Percentiles rank a stretch among this genome's conserved stretches.
Evolutionary conservation across 768 basidiomycete species (phyloP).

Genomic region (Rhizopogon vesiculosus): DNA sequence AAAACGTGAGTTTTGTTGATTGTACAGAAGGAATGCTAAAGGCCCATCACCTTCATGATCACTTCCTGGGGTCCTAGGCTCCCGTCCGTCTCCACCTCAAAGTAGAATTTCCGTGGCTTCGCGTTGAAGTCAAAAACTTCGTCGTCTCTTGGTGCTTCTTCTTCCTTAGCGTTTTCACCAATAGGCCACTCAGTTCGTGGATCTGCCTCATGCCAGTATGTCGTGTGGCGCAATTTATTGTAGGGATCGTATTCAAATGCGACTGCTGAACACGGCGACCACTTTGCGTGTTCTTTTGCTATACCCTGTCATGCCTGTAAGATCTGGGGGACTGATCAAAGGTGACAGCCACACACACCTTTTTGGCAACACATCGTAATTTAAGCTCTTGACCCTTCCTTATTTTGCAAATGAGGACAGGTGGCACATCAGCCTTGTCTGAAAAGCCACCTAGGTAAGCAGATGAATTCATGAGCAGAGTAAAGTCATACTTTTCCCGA

Average conservation of each 20-base stretch:
- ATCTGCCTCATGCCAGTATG: slow-evolving; percentile 89
- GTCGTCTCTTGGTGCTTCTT: slow-evolving; percentile 75
- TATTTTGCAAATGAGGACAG: slow-evolving; percentile 86
- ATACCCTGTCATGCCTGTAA: slow-evolving; percentile 61
- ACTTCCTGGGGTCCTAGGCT: slow-evolving; percentile 87
- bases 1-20: background rate
- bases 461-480: background rate
- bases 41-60: slow-evolving; percentile 63
- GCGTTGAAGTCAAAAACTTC: slow-evolving; percentile 86
- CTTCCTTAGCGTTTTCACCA: slow-evolving; percentile 79
- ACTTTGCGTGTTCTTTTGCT: slow-evolving; percentile 98
- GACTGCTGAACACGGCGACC: slow-evolving; percentile 95
- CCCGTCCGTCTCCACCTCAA: slow-evolving; percentile 93
- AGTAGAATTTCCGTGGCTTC: slow-evolving; percentile 87
- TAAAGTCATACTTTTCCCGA: slow-evolving; percentile 66
- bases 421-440: slow-evolving; percentile 60
- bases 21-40: background rate
- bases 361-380: slow-evolving; percentile 84
- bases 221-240: slow-evolving; percentile 94
- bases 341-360: slow-evolving; percentile 49
- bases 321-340: background rate
- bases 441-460: slow-evolving; percentile 5
- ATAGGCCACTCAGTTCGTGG: slow-evolving; percentile 87
- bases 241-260: slow-evolving; percentile 97
- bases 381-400: slow-evolving; percentile 91